Percentiles rank a stretch among this genome's conserved stretches.
Conservation (phyloP, 2,329 filamentous ascomycete genomes). For the Elsinoe batatas region DNA sequence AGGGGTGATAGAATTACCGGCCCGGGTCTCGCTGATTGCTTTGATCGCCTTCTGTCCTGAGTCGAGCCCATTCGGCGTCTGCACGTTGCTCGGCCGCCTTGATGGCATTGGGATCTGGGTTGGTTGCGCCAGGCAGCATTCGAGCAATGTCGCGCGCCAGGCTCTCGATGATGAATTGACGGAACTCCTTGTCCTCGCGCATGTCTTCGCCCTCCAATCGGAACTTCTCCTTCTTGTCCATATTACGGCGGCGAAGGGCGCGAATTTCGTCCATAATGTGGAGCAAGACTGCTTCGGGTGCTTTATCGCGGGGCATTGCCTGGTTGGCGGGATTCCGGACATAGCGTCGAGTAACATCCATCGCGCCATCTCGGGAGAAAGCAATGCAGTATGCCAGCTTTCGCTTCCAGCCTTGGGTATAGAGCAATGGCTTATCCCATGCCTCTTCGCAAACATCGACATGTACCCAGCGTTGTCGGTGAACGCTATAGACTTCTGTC, state of each 20-base stretch:
- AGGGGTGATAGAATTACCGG: background rate
- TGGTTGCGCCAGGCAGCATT: conserved; percentile 45
- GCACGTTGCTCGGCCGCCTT: conserved; percentile 39
- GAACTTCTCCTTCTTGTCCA: conserved; percentile 78
- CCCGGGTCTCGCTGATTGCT: conserved; percentile 5
- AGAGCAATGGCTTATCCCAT: conserved; percentile 89
- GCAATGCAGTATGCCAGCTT: conserved; percentile 96
- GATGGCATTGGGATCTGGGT: conserved; percentile 35
- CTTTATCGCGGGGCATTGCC: conserved; percentile 64
- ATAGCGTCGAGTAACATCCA: conserved; percentile 58
- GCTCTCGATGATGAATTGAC: conserved; percentile 61
- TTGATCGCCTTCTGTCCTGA: conserved; percentile 5
- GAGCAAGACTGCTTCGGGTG: conserved; percentile 79
- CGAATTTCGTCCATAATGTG: conserved; percentile 91
- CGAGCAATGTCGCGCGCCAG: conserved; percentile 65
- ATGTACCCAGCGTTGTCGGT: conserved; percentile 91
- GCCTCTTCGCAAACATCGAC: conserved; percentile 90
- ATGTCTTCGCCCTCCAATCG: conserved; percentile 71
- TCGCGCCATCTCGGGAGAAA: conserved; percentile 79
- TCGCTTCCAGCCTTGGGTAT: conserved; percentile 88
- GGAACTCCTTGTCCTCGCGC: conserved; percentile 64
- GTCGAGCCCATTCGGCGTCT: conserved; percentile 20
- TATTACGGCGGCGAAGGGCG: conserved; percentile 68
- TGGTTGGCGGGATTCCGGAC: conserved; percentile 60
- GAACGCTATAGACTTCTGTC: conserved; percentile 94